Evolutionary conservation across 2,329 filamentous ascomycete species (phyloP).

Genomic region (Aspergillaceae sp.): DNA sequence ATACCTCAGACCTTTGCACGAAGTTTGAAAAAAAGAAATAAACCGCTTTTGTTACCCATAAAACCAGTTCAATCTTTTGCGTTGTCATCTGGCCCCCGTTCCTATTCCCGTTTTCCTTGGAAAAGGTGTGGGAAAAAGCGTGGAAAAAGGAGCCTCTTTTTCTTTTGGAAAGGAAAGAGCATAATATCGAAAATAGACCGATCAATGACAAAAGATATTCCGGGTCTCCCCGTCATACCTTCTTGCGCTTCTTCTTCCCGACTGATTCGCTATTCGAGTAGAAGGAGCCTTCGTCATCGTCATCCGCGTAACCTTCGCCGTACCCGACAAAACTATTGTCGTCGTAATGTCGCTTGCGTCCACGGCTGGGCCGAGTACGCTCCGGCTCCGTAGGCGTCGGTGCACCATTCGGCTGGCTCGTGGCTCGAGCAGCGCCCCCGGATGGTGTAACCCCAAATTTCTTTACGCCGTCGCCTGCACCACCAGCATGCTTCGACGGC

Average conservation of each 20-base stretch:
- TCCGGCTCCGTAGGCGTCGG: slow-evolving; percentile 25
- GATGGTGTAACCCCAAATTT: slow-evolving; percentile 18
- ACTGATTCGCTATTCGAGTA: slow-evolving; percentile 38
- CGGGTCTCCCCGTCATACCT: slow-evolving; percentile 25
- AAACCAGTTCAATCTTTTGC: slow-evolving; percentile 7
- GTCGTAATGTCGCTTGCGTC: slow-evolving; percentile 43
- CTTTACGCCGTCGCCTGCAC: slow-evolving; percentile 21
- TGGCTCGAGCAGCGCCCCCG: slow-evolving; percentile 13
- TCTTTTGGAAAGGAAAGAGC: not conserved
- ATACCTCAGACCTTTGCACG: slow-evolving; percentile 9
- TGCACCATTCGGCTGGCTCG: slow-evolving; percentile 21
- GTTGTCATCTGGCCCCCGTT: slow-evolving; percentile 33
- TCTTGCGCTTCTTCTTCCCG: slow-evolving; percentile 42
- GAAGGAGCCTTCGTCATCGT: slow-evolving; percentile 36
- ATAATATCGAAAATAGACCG: not conserved
- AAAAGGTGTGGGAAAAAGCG: slow-evolving; percentile 12
- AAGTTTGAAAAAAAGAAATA: slow-evolving; percentile 11
- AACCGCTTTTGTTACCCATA: slow-evolving; percentile 14
- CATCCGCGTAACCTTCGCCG: slow-evolving; percentile 43
- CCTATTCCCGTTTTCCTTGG: slow-evolving; percentile 37
- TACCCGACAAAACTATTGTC: slow-evolving; percentile 46
- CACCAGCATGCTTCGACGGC: slow-evolving; percentile 24
- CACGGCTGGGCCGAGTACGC: slow-evolving; percentile 34
- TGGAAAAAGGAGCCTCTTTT: too few relatives aligned
- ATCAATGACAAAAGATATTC: not conserved